Evolutionary conservation across 2,329 filamentous ascomycete species (phyloP), one percentile per base, ranked within the genome.

Genomic region (Balansia obtecta): DNA sequence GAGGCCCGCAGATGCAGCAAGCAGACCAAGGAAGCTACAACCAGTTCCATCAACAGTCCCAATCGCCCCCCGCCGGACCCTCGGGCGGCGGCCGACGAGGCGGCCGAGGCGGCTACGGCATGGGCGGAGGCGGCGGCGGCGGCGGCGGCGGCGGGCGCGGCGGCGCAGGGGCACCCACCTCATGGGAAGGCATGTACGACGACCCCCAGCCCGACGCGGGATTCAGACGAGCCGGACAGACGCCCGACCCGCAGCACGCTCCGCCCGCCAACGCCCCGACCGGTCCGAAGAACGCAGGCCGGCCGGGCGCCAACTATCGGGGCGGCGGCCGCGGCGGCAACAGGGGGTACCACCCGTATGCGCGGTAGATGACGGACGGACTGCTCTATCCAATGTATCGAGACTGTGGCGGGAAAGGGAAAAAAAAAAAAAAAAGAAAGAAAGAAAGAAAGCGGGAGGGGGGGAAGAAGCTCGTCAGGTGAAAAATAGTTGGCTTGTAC

Each of bases 171-270:
- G 82, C 81, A 15, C 85, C 85, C n/a, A 88, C 86, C 22, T 90
- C 85, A 40, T 96, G 90, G 89, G 91, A 97, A 66, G 91, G 91
- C 61, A 95, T 95, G 89, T 97, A 96, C 66, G 91, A 97, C 64
- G 91, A 96, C 2, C 90, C 89, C 15, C 88, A 91, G 63, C 88
- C 88, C 5, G 83, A 83, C 58, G 77, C 83, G 51, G 57, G 60
- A 18, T 72, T 70, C 52, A 58, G 61, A 33, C 67, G 67, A 27
- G 58, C 69, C 62, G 68, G 67, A 57, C 67, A 66, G 52, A 68
- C 65, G 47, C 64, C 68, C 40, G 63, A 68, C 43, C 68, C 74
- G 1, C 62, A 67, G 22, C 75, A 79, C 53, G 69, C 68, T 20
- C 69, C 70, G 22, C 77, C 77, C 2, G 71, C 67, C 50, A 79